Percentiles rank a stretch among this genome's conserved stretches.
Evolutionary conservation across 768 basidiomycete species (phyloP).

Genomic region (Tricholoma hemisulphureum): DNA sequence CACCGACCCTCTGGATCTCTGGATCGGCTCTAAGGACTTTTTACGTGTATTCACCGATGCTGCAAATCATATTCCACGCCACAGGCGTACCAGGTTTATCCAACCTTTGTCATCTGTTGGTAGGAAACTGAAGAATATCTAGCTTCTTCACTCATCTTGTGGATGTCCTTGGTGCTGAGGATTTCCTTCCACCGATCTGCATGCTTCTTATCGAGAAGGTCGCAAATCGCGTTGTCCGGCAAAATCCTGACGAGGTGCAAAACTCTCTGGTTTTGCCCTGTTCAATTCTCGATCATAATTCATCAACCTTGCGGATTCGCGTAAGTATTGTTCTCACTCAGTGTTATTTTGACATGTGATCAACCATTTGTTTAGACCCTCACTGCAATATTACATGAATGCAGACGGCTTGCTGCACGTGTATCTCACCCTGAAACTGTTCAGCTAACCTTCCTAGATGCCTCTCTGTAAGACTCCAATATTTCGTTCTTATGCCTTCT

Average conservation of each 20-base stretch:
- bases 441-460: conserved; percentile 53
- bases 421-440: conserved; percentile 37
- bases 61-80: conserved; percentile 85
- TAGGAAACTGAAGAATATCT: neutral
- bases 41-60: conserved; percentile 93
- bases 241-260: conserved; percentile 56
- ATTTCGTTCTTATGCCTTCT: neutral
- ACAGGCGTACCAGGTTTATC: conserved; percentile 82
- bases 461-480: conserved; percentile 44
- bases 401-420: conserved; percentile 51
- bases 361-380: conserved; percentile 47
- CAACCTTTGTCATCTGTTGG: neutral
- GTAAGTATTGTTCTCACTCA: conserved; percentile 37
- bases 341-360: conserved; percentile 2
- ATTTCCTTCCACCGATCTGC: conserved; percentile 79
- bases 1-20: conserved; percentile 54
- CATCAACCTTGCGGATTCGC: conserved; percentile 45
- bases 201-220: conserved; percentile 85
- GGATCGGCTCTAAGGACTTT: conserved; percentile 74
- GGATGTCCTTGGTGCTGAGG: conserved; percentile 72
- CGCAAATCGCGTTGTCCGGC: conserved; percentile 65
- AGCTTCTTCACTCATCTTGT: conserved; percentile 91
- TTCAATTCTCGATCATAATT: conserved; percentile 58
- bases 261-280: conserved; percentile 64
- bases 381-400: conserved; percentile 64